Conservation (phyloP, 78 protist genomes). For the Creolimax fragrantissima region DNA sequence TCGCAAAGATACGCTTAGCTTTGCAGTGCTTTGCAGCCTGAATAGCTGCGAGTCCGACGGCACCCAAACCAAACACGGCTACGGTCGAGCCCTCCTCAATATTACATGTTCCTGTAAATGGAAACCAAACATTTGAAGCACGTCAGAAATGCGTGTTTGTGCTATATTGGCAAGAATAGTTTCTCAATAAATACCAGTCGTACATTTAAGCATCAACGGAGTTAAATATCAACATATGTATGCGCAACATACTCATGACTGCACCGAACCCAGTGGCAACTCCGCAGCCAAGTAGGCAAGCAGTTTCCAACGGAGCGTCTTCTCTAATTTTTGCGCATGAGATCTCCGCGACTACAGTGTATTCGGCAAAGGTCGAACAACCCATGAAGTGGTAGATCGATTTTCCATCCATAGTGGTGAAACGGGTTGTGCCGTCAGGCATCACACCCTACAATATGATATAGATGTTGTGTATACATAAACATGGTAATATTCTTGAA, state of each 20-base stretch:
- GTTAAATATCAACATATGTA: not conserved
- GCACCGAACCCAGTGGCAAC: not conserved
- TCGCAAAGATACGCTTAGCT: slow-evolving; percentile 69
- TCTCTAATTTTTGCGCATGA: slow-evolving; percentile 51
- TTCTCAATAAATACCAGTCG: too few relatives aligned
- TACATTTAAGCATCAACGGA: not conserved
- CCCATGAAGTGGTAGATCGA: slow-evolving; percentile 42
- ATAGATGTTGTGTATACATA: not conserved
- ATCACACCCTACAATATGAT: slow-evolving; percentile 50
- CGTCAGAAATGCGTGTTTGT: too few relatives aligned
- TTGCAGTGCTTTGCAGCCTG: slow-evolving; percentile 55
- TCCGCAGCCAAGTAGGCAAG: slow-evolving; percentile 57
- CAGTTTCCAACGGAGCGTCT: slow-evolving; percentile 29
- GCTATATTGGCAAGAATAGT: too few relatives aligned
- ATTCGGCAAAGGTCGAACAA: slow-evolving; percentile 60
- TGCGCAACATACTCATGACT: not conserved
- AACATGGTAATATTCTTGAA: too few relatives aligned
- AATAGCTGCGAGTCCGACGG: slow-evolving; percentile 66
- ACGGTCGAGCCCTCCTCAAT: not conserved
- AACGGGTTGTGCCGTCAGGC: slow-evolving; percentile 71
- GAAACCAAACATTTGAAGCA: too few relatives aligned
- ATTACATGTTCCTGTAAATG: slow-evolving; percentile 1
- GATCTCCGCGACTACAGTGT: slow-evolving; percentile 83
- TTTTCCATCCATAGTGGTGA: slow-evolving; percentile 44
- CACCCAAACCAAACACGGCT: slow-evolving; percentile 82